Percentiles rank a stretch among this genome's conserved stretches.
phyloP scores from a whole-genome alignment of 306 rosid genomes.

The Vigna trinervia region DNA sequence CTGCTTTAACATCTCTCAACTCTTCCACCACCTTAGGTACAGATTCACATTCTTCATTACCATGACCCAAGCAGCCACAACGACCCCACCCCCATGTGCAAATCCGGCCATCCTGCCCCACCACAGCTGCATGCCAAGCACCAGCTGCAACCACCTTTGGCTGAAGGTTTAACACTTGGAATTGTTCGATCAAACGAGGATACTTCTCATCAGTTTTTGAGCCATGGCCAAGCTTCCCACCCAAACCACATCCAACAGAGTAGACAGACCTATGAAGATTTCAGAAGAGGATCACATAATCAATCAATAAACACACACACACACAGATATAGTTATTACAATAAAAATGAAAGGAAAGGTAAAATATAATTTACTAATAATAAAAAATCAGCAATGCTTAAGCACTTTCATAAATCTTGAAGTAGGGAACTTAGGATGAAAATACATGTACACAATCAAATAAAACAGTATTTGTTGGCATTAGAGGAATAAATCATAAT shows the following conservation, averaged over 20 bases:
- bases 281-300: conserved; percentile 13
- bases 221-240: conserved; percentile 92
- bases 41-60: conserved; percentile 79
- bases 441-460: not conserved
- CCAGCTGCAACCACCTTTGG: conserved; percentile 83
- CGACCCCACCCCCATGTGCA: conserved; percentile 98
- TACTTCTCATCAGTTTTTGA: conserved; percentile 72
- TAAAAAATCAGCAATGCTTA: not conserved
- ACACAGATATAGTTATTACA: not conserved
- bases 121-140: conserved; percentile 97
- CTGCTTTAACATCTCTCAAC: conserved; percentile 69
- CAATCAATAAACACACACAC: not conserved
- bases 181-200: conserved; percentile 75
- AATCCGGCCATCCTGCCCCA: conserved; percentile 84
- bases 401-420: not conserved
- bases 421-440: conserved; percentile 11
- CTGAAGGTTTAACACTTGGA: conserved; percentile 70
- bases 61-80: conserved; percentile 88
- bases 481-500: not conserved
- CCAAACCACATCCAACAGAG: conserved; percentile 93
- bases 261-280: conserved; percentile 73
- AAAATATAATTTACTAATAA: not conserved
- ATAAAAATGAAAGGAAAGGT: not conserved
- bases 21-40: conserved; percentile 82
- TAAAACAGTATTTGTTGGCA: conserved; percentile 11